These are phyloP conservation scores for Diaporthe australafricana DNA, from an alignment of 2,329 filamentous ascomycete species.

Conservation along the genomic window DNA sequence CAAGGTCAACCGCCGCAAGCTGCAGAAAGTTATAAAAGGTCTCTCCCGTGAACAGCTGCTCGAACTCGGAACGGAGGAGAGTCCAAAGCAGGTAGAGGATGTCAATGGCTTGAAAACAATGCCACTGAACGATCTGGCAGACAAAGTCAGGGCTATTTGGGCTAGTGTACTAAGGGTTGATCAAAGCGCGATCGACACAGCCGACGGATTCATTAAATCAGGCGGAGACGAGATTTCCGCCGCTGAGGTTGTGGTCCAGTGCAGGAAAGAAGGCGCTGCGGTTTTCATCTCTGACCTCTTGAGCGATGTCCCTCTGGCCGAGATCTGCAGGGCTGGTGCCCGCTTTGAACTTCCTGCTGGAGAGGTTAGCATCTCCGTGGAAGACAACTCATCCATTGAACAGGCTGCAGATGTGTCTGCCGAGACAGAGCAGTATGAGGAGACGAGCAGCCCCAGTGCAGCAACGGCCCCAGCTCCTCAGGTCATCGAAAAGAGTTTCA, in stretches of 20 bases:
- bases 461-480: slow-evolving; percentile 35
- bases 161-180: slow-evolving; percentile 54
- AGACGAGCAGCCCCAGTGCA: slow-evolving; percentile 22
- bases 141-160: slow-evolving; percentile 61
- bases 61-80: slow-evolving; percentile 52
- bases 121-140: slow-evolving; percentile 60
- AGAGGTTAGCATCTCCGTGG: neutral
- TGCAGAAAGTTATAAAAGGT: slow-evolving; percentile 57
- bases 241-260: slow-evolving; percentile 56
- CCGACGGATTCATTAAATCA: slow-evolving; percentile 57
- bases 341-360: slow-evolving; percentile 1
- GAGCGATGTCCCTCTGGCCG: slow-evolving; percentile 53
- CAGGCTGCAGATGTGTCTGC: slow-evolving; percentile 2
- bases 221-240: slow-evolving; percentile 61
- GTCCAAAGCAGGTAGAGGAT: slow-evolving; percentile 50
- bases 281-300: slow-evolving; percentile 58
- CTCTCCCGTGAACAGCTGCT: slow-evolving; percentile 57
- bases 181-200: slow-evolving; percentile 53
- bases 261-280: slow-evolving; percentile 55
- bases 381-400: slow-evolving; percentile 18
- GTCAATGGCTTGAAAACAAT: slow-evolving; percentile 55
- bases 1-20: slow-evolving; percentile 61
- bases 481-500: slow-evolving; percentile 48
- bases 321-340: slow-evolving; percentile 52
- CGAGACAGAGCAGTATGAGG: neutral